Evolutionary conservation across 23 red algal genomes (phyloP), one percentile per base, ranked within the genome.

Genomic region (Agarophyton chilense): DNA sequence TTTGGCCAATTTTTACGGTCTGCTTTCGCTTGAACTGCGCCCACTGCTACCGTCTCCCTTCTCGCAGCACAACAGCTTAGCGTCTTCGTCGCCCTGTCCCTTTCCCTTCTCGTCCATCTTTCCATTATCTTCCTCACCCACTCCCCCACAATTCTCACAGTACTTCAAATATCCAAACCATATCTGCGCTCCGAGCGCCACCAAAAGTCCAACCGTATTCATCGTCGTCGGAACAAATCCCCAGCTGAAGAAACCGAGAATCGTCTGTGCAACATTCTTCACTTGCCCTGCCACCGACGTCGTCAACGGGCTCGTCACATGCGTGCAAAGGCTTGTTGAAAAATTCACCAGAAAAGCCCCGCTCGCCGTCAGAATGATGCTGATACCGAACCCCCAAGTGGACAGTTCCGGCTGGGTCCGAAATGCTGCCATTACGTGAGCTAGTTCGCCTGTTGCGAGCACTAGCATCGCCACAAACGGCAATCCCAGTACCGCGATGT

Each of bases 291-390:
- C 87, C 17, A 99, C 90, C 14, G 90, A 90, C 13, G 97, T 99
- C 17, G 89, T 94, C 50, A 99, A 77, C 31, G 97, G 83, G 43
- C 74, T 86, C 21, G 93, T 99, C 34, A 92, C 93, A 34, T 93
- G 83, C 16, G 97, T 99, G 87, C 97, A 99, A 38, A 92, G 54
- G 38, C 58, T 74, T 19, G 97, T 99, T 28, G 94, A 93, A 56
- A 93, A 95, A 80, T 99, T 99, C 36, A 99, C 93, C 31, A 87
- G 78, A 71, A 99, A 94, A 21, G 97, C 97, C 25, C 93, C 94
- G 28, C 75, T 84, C 11, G 97, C 90, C 10, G 93, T 94, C 54
- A 92, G 79, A 36, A 91, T 36, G 7, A 99, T 78, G 65, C 93
- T 92, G 12, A 79, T 52, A 14, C 62, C 57, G 63, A 99, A 99